Evolutionary conservation across 495 filamentous ascomycete species (phyloP), one percentile per base, ranked within the genome.

Genomic region (Xanthoparmelia taractica): DNA sequence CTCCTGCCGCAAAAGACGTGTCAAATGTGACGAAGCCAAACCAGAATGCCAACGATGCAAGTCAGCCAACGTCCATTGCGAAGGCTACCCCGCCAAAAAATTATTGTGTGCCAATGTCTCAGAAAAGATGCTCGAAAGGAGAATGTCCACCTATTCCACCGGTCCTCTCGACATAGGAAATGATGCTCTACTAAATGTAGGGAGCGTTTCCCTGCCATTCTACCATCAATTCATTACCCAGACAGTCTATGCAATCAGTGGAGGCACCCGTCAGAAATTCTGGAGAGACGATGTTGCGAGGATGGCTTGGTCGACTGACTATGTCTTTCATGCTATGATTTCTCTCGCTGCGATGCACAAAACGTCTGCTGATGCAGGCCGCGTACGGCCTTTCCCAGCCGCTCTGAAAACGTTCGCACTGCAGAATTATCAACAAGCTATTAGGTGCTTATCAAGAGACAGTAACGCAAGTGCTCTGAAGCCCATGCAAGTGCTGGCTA

Each of bases 61-160:
- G 15, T 52, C 48, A 4, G 48, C 48, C 48, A 52, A 52, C 25
- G 48, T 52, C 48, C 48, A 52, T 25, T 52, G 48, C 25, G 48
- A 52, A 52, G 48, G 48, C 13, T 52, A 52, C 48, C 48, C 48
- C 48, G 48, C 48, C 48, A 52, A 52, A 8, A 52, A 52, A 10
- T 1, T 52, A 10, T 13, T 52, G 8, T 15, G 12, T 18, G 27
- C 12, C 48, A 31, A 7, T 18, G 4, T 52, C 12, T 25, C 48
- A 7, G 12, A 29, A 8, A 52, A 52, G 27, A 52, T 8, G 48
- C 25, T 29, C 25, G 48, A 52, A 52, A 52, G 48, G 27, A 29
- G 48, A 31, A 18, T 52, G 27, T 52, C 48, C 27, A 18, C 0
- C 4, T 29, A 52, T 13, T 52, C 48, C 1, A 23, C 25, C 8